Evolutionary conservation across 306 rosid genomes (phyloP).

Genomic region (Boehmeria nivea): DNA sequence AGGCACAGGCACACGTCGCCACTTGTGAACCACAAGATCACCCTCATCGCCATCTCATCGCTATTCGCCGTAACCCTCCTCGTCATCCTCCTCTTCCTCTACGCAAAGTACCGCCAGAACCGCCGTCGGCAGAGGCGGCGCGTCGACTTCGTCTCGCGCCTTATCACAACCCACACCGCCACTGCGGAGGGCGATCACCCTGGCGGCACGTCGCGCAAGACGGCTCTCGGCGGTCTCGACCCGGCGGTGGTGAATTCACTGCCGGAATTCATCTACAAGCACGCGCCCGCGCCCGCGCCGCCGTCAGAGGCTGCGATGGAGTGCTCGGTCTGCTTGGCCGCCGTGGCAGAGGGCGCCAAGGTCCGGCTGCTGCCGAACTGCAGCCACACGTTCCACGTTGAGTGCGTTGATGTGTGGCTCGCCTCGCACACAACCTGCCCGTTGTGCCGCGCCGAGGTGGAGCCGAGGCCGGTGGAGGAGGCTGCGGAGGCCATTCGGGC

Average conservation of each 20-base stretch:
- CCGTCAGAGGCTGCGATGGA: background rate
- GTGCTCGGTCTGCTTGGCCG: conserved; percentile 8
- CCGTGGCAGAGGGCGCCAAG: background rate
- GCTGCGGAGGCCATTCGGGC: background rate
- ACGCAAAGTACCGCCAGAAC: conserved; percentile 7
- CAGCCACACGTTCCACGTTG: conserved; percentile 6
- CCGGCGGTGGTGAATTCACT: background rate
- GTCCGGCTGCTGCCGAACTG: conserved; percentile 10
- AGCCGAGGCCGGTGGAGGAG: background rate
- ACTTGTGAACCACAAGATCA: background rate
- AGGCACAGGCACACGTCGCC: background rate
- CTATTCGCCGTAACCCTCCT: conserved; percentile 8
- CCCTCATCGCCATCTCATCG: conserved; percentile 7
- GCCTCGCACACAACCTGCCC: conserved; percentile 10
- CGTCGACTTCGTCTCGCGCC: background rate
- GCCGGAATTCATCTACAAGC: conserved; percentile 3
- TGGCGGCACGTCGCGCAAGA: background rate
- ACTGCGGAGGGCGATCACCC: background rate
- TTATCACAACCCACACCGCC: background rate
- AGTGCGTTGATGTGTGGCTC: conserved; percentile 10
- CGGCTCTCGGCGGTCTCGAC: background rate
- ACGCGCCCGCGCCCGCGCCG: background rate
- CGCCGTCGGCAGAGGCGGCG: background rate
- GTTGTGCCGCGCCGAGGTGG: conserved; percentile 5
- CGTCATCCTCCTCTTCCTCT: conserved; percentile 13